phyloP scores from a whole-genome alignment of 495 filamentous ascomycete genomes.

The Neurospora sp. region DNA sequence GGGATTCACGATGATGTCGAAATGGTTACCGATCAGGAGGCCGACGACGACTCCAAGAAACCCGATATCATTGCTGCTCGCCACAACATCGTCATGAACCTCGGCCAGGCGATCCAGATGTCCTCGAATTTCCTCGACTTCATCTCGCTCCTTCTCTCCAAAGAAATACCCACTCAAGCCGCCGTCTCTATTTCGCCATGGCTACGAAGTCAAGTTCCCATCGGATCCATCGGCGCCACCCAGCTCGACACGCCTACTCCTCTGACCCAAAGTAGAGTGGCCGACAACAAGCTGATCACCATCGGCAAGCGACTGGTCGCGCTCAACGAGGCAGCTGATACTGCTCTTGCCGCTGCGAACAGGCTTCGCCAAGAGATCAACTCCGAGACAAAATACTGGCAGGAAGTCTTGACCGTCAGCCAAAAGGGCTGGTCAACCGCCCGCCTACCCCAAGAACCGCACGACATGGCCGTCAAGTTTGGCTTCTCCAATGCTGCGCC shows the following conservation, averaged over 20 bases:
- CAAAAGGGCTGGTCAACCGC: constrained; percentile 78
- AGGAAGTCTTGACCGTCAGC: constrained; percentile 67
- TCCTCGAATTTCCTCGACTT: constrained; percentile 50
- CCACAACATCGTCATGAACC: constrained; percentile 43
- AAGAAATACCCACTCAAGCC: constrained; percentile 58
- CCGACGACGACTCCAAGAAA: constrained; percentile 20
- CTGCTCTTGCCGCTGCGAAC: constrained; percentile 59
- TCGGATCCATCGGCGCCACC: constrained; percentile 68
- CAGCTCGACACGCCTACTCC: constrained; percentile 49
- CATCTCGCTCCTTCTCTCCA: constrained; percentile 73
- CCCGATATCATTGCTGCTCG: constrained; percentile 35
- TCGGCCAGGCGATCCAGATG: constrained; percentile 30
- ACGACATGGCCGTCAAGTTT: constrained; percentile 74
- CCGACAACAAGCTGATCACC: constrained; percentile 48
- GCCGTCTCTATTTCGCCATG: constrained; percentile 55
- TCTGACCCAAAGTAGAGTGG: constrained; percentile 38
- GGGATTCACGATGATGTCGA: constrained; percentile 14
- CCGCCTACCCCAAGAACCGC: constrained; percentile 57
- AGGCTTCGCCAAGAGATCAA: constrained; percentile 65
- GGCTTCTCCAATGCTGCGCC: constrained; percentile 77
- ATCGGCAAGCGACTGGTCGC: constrained; percentile 75
- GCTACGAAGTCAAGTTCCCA: constrained; percentile 57
- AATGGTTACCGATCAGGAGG: constrained; percentile 25
- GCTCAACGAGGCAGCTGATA: constrained; percentile 62
- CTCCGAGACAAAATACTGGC: constrained; percentile 80